A percentile compares a stretch with the other conserved stretches of the same genome.
Conservation (phyloP, 495 filamentous ascomycete species). For the Lineolata rhizophorae region DNA sequence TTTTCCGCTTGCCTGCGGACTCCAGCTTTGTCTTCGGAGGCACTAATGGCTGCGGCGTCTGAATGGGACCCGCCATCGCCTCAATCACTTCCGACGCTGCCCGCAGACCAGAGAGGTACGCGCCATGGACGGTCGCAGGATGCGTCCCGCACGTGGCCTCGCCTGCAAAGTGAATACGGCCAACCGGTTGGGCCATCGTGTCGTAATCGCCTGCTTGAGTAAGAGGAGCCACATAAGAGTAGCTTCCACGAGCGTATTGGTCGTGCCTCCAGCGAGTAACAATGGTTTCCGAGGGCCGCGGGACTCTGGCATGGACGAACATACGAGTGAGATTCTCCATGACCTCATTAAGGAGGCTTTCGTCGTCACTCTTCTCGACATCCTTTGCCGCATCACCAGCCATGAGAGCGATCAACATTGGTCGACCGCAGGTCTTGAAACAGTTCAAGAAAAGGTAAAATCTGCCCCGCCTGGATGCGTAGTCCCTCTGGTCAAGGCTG, state of each 20-base stretch:
- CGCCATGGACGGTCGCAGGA: constrained; percentile 90
- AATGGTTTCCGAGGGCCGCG: constrained; percentile 64
- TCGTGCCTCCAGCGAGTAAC: constrained; percentile 89
- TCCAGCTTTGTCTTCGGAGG: constrained; percentile 27
- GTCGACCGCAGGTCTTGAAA: constrained; percentile 66
- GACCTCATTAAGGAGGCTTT: constrained; percentile 55
- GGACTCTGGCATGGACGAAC: constrained; percentile 38
- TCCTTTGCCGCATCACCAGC: constrained; percentile 84
- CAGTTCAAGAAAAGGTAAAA: constrained; percentile 98
- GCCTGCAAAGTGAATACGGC: constrained; percentile 87
- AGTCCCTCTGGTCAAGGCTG: constrained; percentile 38
- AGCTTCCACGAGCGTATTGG: constrained; percentile 71
- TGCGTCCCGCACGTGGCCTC: constrained; percentile 92
- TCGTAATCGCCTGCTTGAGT: constrained; percentile 81
- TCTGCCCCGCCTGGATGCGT: constrained; percentile 44
- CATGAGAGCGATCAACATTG: constrained; percentile 82
- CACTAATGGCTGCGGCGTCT: constrained; percentile 52
- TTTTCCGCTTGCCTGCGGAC: constrained; percentile 1
- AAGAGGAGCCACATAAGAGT: constrained; percentile 71
- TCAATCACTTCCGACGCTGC: constrained; percentile 72
- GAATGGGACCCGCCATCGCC: constrained; percentile 57
- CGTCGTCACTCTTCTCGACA: constrained; percentile 53
- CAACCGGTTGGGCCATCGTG: constrained; percentile 63
- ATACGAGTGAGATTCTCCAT: constrained; percentile 47
- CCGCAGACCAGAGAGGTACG: constrained; percentile 79